Evolutionary conservation across 2,329 filamentous ascomycete species (phyloP).

Genomic region (Diatrype stigma): DNA sequence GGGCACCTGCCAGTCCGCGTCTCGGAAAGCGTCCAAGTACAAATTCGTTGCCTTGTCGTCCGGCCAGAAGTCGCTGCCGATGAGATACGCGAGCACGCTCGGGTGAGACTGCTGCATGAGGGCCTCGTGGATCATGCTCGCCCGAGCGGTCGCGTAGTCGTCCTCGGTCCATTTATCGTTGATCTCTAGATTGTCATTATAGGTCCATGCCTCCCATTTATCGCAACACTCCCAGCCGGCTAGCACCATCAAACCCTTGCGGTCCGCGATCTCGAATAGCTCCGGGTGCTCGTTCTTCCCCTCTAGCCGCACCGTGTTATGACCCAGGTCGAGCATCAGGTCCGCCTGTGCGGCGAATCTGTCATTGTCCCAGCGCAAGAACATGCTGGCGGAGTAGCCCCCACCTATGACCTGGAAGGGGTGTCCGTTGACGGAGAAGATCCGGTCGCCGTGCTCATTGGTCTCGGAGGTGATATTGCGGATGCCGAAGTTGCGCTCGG

Average conservation of each 20-base stretch:
- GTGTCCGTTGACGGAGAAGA: conserved; percentile 52
- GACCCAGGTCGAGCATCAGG: conserved; percentile 55
- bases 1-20: conserved; percentile 51
- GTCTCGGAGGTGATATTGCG: conserved; percentile 48
- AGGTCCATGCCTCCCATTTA: conserved; percentile 63
- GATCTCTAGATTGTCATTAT: conserved; percentile 49
- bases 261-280: conserved; percentile 55
- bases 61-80: conserved; percentile 63
- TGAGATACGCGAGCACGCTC: conserved; percentile 52
- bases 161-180: conserved; percentile 42
- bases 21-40: conserved; percentile 47
- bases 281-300: conserved; percentile 61
- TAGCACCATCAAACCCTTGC: conserved; percentile 57
- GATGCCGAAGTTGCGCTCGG: conserved; percentile 44
- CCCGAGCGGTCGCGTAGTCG: conserved; percentile 53
- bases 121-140: conserved; percentile 56
- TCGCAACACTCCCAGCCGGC: conserved; percentile 65
- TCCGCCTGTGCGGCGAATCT: conserved; percentile 46
- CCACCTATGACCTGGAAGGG: conserved; percentile 58
- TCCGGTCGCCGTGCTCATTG: conserved; percentile 49
- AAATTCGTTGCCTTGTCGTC: conserved; percentile 50
- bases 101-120: conserved; percentile 57
- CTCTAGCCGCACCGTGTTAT: conserved; percentile 61
- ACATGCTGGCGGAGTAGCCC: conserved; percentile 59
- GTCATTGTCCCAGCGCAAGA: conserved; percentile 50